Base-by-base conservation (phyloP, 441 rosid species). In the Bocquillonia castaneifolia region DNA sequence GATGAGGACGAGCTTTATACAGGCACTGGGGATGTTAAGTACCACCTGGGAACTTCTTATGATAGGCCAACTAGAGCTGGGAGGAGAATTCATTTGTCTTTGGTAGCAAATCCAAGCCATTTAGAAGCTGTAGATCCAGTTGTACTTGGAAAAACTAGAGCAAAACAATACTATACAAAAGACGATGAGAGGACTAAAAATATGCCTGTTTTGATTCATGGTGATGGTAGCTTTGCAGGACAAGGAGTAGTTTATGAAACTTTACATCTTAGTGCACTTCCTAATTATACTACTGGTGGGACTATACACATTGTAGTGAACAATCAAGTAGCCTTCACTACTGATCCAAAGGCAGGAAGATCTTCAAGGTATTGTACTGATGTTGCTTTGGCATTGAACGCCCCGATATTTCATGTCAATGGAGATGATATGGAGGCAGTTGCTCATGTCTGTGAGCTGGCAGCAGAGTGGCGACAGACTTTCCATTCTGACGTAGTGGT, bases 61-160 rank as follows among this genome's bases (percentile, higher is more conserved):
- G 99, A 93, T 72, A 79, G 99, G 29, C 97, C 99, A 75, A 94
- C 99, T 25, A 83, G 96, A 78, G 97, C 92, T 64, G 99, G 97
- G 63, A 90, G 86, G 80, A 84, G 96, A 65, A 88, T 94, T 64
- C 99, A 94, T 81, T 81, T 94, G 61, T 94, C 99, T 64, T 76
- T 92, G 82, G 97, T 94, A 71, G 99, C 99, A 52, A 94, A 94
- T 74, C 99, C 99, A n/a, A 91, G 97, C 82, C 97, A 93, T 71
- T 78, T 93, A 86, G 99, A 93, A 82, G 99, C 99, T 77, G 99
- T 91, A 10, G 95, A 91, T 69, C 90, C 97, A 2, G 95, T 93
- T 75, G 97, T 93, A 72, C 82, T 93, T 58, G 99, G 99, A n/a
- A 94, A 94, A 68, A 90, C 97, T 60, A 87, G 99, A 77, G 99